Evolutionary conservation across 805 yeast species (phyloP).

Genomic region (Starmerella riodocensis): DNA sequence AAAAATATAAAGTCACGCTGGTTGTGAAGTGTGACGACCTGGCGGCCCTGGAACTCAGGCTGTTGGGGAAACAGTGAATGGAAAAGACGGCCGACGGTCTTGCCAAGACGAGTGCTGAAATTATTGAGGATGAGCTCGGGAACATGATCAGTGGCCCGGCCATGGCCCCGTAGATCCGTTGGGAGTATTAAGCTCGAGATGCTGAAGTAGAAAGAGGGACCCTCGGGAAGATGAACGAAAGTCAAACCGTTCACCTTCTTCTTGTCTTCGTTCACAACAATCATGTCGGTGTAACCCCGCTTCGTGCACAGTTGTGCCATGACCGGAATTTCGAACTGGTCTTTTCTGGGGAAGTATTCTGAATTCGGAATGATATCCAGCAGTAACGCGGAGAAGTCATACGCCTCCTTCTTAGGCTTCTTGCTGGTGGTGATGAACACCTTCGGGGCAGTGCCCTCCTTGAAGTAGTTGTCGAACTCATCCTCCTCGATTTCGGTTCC

Average conservation of each 20-base stretch:
- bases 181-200: slow-evolving; percentile 65
- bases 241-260: slow-evolving; percentile 85
- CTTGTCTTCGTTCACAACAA: slow-evolving; percentile 88
- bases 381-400: slow-evolving; percentile 76
- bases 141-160: slow-evolving; percentile 74
- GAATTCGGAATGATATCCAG: slow-evolving; percentile 76
- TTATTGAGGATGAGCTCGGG: slow-evolving; percentile 90
- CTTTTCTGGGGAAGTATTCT: slow-evolving; percentile 75
- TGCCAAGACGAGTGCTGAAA: slow-evolving; percentile 83
- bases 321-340: slow-evolving; percentile 70
- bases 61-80: slow-evolving; percentile 84
- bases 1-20: slow-evolving; percentile 93
- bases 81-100: slow-evolving; percentile 82
- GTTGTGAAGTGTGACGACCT: slow-evolving; percentile 88
- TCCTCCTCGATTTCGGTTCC: slow-evolving; percentile 34
- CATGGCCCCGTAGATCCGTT: slow-evolving; percentile 71
- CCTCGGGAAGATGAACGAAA: slow-evolving; percentile 84
- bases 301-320: slow-evolving; percentile 73
- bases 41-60: slow-evolving; percentile 92
- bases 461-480: slow-evolving; percentile 45
- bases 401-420: slow-evolving; percentile 72
- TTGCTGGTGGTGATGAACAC: slow-evolving; percentile 81
- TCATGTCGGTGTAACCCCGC: slow-evolving; percentile 74
- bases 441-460: slow-evolving; percentile 54
- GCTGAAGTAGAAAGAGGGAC: slow-evolving; percentile 89